Conservation (phyloP, 306 rosid genomes). For the Trifolium repens region DNA sequence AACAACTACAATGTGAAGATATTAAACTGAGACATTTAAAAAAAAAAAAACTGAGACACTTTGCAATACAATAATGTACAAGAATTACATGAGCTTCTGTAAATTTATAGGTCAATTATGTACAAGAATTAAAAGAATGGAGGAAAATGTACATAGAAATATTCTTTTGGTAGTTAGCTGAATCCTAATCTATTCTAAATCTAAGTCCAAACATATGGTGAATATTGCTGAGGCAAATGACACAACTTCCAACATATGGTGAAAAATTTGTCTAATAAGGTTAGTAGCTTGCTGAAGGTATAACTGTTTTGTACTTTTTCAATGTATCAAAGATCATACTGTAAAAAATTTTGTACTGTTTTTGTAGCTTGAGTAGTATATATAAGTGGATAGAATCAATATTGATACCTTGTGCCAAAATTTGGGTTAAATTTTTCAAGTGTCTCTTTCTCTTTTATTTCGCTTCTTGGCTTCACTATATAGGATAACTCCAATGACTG, state of each 20-base stretch:
- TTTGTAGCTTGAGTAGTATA: not conserved
- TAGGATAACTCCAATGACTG: slow-evolving; percentile 62
- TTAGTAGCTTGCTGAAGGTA: not conserved
- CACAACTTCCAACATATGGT: not conserved
- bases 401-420: slow-evolving; percentile 15
- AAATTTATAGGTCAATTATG: slow-evolving; percentile 24
- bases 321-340: not conserved
- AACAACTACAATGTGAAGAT: not conserved
- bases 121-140: slow-evolving; percentile 4
- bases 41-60: not conserved
- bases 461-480: slow-evolving; percentile 69
- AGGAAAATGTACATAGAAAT: slow-evolving; percentile 15
- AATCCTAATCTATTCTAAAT: not conserved
- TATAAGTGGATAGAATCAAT: slow-evolving; percentile 13
- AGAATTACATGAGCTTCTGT: slow-evolving; percentile 1
- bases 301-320: not conserved
- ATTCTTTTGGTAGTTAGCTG: not conserved
- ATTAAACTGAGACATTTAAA: not conserved
- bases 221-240: not conserved
- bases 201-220: not conserved
- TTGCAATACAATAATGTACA: not conserved
- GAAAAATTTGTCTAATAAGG: not conserved
- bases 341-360: not conserved
- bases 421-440: slow-evolving; percentile 3
- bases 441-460: slow-evolving; percentile 41